Percentiles rank a stretch among this genome's conserved stretches.
Evolutionary conservation across 345 rosid genomes (phyloP).

Genomic region (Eucalyptus brandiana): DNA sequence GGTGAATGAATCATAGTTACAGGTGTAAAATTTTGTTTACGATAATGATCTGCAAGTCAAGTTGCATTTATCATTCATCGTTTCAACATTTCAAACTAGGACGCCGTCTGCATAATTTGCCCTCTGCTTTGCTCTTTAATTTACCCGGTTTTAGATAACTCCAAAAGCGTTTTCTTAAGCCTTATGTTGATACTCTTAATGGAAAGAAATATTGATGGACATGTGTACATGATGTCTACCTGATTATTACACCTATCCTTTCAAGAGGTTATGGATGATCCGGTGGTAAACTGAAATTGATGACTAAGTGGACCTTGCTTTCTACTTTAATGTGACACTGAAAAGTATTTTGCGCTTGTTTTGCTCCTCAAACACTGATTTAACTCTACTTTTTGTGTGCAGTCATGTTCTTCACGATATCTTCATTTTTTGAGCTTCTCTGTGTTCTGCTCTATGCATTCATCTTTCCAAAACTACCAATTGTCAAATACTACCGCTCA

Average conservation of each 20-base stretch:
- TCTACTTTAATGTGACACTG: not conserved
- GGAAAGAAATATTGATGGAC: not conserved
- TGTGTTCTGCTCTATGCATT: slow-evolving; percentile 56
- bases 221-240: not conserved
- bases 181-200: not conserved
- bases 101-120: accelerated
- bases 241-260: not conserved
- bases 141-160: not conserved
- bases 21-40: not conserved
- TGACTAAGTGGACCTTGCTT: not conserved
- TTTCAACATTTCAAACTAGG: not conserved
- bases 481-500: slow-evolving; percentile 68
- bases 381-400: not conserved
- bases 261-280: not conserved
- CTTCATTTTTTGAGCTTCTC: slow-evolving; percentile 46
- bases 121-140: not conserved
- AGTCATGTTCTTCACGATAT: slow-evolving; percentile 58
- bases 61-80: not conserved
- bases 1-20: not conserved
- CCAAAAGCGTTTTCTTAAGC: not conserved
- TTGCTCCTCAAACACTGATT: not conserved
- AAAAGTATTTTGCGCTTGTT: not conserved
- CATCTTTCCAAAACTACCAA: slow-evolving; percentile 55
- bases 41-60: not conserved
- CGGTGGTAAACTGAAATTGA: not conserved